Percentiles rank a stretch among this genome's conserved stretches.
Evolutionary conservation across 1,284 basidiomycete genomes (phyloP).

Genomic region (Sporisorium reilianum): DNA sequence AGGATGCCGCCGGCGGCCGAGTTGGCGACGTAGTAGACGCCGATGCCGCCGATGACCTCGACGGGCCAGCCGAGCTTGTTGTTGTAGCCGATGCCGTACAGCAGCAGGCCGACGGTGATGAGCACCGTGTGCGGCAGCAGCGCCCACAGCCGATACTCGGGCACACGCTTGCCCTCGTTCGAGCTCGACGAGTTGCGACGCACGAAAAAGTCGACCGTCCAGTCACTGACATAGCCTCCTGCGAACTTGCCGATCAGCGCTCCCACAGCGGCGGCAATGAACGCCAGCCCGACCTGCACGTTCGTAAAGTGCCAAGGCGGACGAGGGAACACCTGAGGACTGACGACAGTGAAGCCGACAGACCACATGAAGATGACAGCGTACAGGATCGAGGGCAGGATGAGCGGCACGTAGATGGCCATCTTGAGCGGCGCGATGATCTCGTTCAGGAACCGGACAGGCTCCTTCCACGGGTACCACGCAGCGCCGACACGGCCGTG

Average conservation of each 20-base stretch:
- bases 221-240: constrained; percentile 66
- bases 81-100: constrained; percentile 65
- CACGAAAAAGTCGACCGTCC: constrained; percentile 61
- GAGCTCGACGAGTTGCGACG: constrained; percentile 47
- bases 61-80: constrained; percentile 67
- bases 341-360: constrained; percentile 68
- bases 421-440: constrained; percentile 59
- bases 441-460: constrained; percentile 59
- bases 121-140: constrained; percentile 60
- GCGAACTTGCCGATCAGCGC: constrained; percentile 68
- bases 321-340: constrained; percentile 65
- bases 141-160: constrained; percentile 70
- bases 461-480: constrained; percentile 68
- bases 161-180: constrained; percentile 54
- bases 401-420: constrained; percentile 44
- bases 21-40: constrained; percentile 63
- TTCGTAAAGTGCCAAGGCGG: constrained; percentile 66
- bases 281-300: constrained; percentile 64
- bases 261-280: constrained; percentile 68
- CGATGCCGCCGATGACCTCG: constrained; percentile 67
- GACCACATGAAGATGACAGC: constrained; percentile 68
- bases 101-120: constrained; percentile 63
- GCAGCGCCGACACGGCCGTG: constrained; percentile 59
- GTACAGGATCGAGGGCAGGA: constrained; percentile 66
- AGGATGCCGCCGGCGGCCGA: constrained; percentile 37